phyloP scores from a whole-genome alignment of 2,329 filamentous ascomycete species.

The Colletotrichum sp. region DNA sequence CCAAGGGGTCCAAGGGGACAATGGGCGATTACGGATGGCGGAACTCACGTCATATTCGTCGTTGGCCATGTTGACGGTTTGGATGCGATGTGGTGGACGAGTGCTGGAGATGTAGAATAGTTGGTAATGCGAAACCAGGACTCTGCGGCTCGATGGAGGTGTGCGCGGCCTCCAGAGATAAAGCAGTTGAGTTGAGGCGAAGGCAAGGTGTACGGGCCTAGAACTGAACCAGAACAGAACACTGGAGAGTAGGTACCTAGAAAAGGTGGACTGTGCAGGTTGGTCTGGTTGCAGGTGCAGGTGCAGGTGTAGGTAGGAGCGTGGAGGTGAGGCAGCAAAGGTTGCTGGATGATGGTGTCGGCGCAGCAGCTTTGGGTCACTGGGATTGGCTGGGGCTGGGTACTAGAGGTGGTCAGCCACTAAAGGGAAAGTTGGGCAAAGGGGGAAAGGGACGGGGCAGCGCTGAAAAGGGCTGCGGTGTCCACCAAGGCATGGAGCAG shows the following conservation, averaged over 20 bases:
- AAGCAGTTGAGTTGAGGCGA: slow-evolving; percentile 21
- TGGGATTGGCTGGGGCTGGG: neutral
- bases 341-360: neutral
- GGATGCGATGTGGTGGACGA: slow-evolving; percentile 24
- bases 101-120: slow-evolving; percentile 28
- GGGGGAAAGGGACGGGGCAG: neutral
- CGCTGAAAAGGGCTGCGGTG: neutral
- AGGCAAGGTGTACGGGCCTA: slow-evolving; percentile 20
- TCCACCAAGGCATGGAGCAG: neutral
- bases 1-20: neutral
- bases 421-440: neutral
- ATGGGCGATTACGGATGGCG: neutral
- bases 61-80: slow-evolving; percentile 82
- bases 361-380: slow-evolving; percentile 5
- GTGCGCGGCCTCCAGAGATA: slow-evolving; percentile 22
- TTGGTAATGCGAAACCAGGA: slow-evolving; percentile 24
- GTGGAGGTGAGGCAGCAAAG: neutral
- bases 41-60: slow-evolving; percentile 98
- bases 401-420: neutral
- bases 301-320: neutral
- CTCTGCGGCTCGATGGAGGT: slow-evolving; percentile 14
- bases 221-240: slow-evolving; percentile 20
- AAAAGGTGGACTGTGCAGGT: neutral
- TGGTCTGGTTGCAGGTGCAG: neutral
- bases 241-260: slow-evolving; percentile 1